Percentiles rank a stretch among this genome's conserved stretches.
These are phyloP conservation scores for Cryptococcus jaspeensis DNA, from an alignment of 1,284 basidiomycete species.

Conservation along the genomic window DNA sequence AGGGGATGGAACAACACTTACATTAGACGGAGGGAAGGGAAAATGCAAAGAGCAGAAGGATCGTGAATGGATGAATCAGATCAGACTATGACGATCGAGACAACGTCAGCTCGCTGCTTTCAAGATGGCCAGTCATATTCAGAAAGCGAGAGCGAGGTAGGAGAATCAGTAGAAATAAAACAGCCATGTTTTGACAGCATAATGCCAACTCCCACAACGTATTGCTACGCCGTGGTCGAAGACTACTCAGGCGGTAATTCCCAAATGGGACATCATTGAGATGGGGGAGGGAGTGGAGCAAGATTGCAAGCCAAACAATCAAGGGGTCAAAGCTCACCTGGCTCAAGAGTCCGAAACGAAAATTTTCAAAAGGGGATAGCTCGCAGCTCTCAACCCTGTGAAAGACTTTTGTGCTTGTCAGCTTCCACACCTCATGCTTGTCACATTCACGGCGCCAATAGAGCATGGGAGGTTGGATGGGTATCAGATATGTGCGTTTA, in stretches of 20 bases:
- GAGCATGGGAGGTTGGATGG: neutral
- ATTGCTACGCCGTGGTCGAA: constrained; percentile 28
- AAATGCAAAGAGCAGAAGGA: neutral
- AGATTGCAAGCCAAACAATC: neutral
- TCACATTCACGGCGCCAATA: neutral
- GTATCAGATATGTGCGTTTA: constrained; percentile 51
- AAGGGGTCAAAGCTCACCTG: constrained; percentile 5
- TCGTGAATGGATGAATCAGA: too few relatives aligned
- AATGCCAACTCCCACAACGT: constrained; percentile 22
- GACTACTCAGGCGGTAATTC: constrained; percentile 52
- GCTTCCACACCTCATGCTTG: neutral
- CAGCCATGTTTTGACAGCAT: constrained; percentile 52
- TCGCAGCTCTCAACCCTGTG: constrained; percentile 16
- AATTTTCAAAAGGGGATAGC: constrained; percentile 12
- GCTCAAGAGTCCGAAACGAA: constrained; percentile 1
- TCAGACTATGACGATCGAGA: too few relatives aligned
- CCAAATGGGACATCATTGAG: constrained; percentile 49
- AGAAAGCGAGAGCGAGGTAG: constrained; percentile 1
- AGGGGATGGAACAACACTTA: neutral
- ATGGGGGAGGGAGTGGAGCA: constrained; percentile 1
- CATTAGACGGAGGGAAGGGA: neutral
- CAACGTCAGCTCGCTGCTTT: too few relatives aligned
- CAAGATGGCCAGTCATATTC: neutral
- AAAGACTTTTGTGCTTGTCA: neutral
- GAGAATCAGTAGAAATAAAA: constrained; percentile 50